These are phyloP conservation scores for Cucumis sativus DNA, from an alignment of 306 rosid genomes.

Conservation along the genomic window Cucumber_9930_V3 NC_026656.2:457501-458000, in stretches of 20 bases:
- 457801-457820: background rate
- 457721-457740: background rate
- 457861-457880: background rate
- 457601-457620: constrained; percentile 78
- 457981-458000: background rate
- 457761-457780: background rate
- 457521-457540: background rate
- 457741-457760: background rate
- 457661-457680: constrained; percentile 97
- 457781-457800: background rate
- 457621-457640: constrained; percentile 86
- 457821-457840: background rate
- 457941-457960: background rate
- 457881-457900: background rate
- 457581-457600: constrained; percentile 58
- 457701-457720: constrained; percentile 1
- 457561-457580: constrained; percentile 45
- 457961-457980: background rate
- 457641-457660: constrained; percentile 75
- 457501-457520: background rate
- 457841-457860: background rate
- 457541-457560: constrained; percentile 2
- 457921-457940: background rate
- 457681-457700: constrained; percentile 10
- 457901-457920: background rate